These are phyloP conservation scores for Aspergillus flavus DNA, from an alignment of 2,329 filamentous ascomycete genomes.

Conservation along the genomic window DNA sequence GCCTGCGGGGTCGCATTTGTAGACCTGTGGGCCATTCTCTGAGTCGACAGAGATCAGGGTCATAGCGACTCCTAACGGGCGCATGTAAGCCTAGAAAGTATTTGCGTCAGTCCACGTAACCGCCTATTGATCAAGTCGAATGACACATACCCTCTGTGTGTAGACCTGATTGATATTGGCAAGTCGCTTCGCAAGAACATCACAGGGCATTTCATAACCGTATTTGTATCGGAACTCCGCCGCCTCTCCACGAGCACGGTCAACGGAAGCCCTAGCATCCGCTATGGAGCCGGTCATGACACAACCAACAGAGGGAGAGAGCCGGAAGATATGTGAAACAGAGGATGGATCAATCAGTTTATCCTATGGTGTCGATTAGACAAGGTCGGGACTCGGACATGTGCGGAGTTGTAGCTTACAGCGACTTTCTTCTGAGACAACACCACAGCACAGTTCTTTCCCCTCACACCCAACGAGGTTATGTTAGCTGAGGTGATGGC, in stretches of 20 bases:
- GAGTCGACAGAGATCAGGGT: slow-evolving; percentile 93
- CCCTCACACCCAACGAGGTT: slow-evolving; percentile 92
- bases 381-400: neutral
- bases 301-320: slow-evolving; percentile 94
- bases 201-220: slow-evolving; percentile 99
- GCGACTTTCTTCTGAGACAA: slow-evolving; percentile 99
- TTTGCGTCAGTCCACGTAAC: slow-evolving; percentile 2
- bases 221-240: slow-evolving; percentile 98
- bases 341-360: slow-evolving; percentile 98
- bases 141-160: slow-evolving; percentile 78
- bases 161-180: slow-evolving; percentile 99
- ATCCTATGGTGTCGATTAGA: slow-evolving; percentile 62
- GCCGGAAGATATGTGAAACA: slow-evolving; percentile 95
- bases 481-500: slow-evolving; percentile 99
- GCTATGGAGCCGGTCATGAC: slow-evolving; percentile 99
- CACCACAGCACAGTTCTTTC: slow-evolving; percentile 96
- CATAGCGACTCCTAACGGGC: slow-evolving; percentile 91
- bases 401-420: slow-evolving; percentile 59
- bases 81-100: slow-evolving; percentile 82
- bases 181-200: slow-evolving; percentile 92
- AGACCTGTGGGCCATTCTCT: slow-evolving; percentile 90
- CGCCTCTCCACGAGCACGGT: slow-evolving; percentile 90
- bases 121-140: slow-evolving; percentile 5
- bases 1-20: slow-evolving; percentile 97
- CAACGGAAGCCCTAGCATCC: slow-evolving; percentile 90